Percentiles rank a stretch among this genome's conserved stretches.
Evolutionary conservation across 2,329 filamentous ascomycete genomes (phyloP).

Genomic region (Fusarium sp.): DNA sequence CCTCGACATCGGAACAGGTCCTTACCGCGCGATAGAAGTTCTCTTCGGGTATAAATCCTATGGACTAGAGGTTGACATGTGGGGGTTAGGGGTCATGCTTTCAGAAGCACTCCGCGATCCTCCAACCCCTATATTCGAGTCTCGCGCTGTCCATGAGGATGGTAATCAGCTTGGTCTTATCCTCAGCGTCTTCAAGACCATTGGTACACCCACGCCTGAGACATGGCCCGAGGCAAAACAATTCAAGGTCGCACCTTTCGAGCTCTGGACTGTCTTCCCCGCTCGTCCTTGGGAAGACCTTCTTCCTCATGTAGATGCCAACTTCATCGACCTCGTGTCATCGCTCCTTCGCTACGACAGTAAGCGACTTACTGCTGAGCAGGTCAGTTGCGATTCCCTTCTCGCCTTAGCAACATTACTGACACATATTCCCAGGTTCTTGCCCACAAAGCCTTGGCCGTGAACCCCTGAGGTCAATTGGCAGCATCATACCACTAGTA

Average conservation of each 20-base stretch:
- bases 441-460: conserved; percentile 27
- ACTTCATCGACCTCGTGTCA: conserved; percentile 72
- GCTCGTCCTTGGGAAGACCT: conserved; percentile 74
- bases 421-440: conserved; percentile 33
- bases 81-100: conserved; percentile 85
- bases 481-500: not conserved
- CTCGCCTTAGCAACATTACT: not conserved
- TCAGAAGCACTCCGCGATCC: conserved; percentile 73
- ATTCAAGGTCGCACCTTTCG: conserved; percentile 83
- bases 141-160: conserved; percentile 75
- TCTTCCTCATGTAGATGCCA: conserved; percentile 66
- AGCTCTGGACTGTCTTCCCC: conserved; percentile 84
- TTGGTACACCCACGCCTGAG: conserved; percentile 84
- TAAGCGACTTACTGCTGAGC: conserved; percentile 70
- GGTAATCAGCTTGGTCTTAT: conserved; percentile 93
- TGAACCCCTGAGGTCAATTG: not conserved
- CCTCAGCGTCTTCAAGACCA: conserved; percentile 87
- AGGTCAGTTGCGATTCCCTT: conserved; percentile 40
- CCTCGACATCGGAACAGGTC: conserved; percentile 91
- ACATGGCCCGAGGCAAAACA: conserved; percentile 82
- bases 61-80: conserved; percentile 80
- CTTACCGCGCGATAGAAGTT: conserved; percentile 89
- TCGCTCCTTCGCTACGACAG: conserved; percentile 78
- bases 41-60: conserved; percentile 86
- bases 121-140: conserved; percentile 79